Conservation (phyloP, 78 protist genomes). For the Planoprotostelium fungivorum region DNA sequence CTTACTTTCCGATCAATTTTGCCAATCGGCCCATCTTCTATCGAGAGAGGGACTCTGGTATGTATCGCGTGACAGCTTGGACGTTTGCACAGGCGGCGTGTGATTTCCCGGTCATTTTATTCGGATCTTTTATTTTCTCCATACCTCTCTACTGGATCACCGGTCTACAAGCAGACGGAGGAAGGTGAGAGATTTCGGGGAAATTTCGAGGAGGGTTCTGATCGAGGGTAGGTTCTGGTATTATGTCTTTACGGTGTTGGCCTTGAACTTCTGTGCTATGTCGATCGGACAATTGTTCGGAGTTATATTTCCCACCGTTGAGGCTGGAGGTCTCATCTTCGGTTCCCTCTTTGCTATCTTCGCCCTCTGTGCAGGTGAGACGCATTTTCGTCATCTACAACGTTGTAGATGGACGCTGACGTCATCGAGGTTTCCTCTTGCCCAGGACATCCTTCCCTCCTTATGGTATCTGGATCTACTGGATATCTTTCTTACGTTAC, state of each 20-base stretch:
- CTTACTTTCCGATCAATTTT: background rate
- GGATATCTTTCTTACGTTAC: background rate
- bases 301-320: background rate
- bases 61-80: conserved; percentile 45
- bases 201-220: background rate
- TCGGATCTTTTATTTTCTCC: background rate
- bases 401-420: background rate
- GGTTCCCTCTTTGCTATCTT: background rate
- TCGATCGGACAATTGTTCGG: background rate
- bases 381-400: background rate
- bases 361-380: background rate
- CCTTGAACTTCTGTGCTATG: background rate
- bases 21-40: conserved; percentile 19
- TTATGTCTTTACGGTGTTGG: background rate
- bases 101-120: background rate
- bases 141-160: background rate
- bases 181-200: background rate
- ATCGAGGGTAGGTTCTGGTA: background rate
- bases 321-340: background rate
- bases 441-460: background rate
- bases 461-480: background rate
- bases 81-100: conserved; percentile 9
- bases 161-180: background rate
- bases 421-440: background rate
- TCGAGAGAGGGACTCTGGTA: conserved; percentile 43